A percentile compares a stretch with the other conserved stretches of the same genome.
Conservation (phyloP, 2,329 filamentous ascomycete genomes). For the Epichloe coenophiala region DNA sequence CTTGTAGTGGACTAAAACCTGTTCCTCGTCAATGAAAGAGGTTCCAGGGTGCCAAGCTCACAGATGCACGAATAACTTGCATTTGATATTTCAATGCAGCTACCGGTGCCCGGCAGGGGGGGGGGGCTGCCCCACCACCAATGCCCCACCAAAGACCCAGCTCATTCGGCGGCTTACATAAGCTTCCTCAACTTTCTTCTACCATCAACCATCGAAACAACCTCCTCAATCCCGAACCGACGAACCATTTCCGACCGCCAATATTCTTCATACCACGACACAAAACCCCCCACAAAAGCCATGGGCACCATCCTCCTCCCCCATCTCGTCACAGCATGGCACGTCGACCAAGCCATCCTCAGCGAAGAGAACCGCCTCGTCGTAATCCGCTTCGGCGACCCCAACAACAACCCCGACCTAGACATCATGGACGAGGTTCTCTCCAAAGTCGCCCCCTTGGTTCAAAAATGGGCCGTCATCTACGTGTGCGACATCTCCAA, state of each 20-base stretch:
- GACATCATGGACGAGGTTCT: conserved; percentile 85
- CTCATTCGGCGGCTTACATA: background rate
- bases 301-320: conserved; percentile 84
- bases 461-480: conserved; percentile 87
- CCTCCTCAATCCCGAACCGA: too few species aligned
- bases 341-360: conserved; percentile 90
- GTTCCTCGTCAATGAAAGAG: background rate
- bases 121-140: background rate
- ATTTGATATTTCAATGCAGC: background rate
- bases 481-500: conserved; percentile 90
- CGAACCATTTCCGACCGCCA: too few species aligned
- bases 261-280: background rate
- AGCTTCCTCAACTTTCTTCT: background rate
- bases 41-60: background rate
- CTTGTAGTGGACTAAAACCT: too few species aligned
- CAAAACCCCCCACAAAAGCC: background rate
- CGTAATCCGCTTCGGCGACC: conserved; percentile 74
- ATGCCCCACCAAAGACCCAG: background rate
- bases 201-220: too few species aligned
- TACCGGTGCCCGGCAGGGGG: too few species aligned
- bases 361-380: conserved; percentile 85
- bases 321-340: conserved; percentile 85
- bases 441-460: conserved; percentile 81
- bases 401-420: conserved; percentile 52
- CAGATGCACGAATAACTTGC: background rate